phyloP scores from a whole-genome alignment of 2,329 filamentous ascomycete species.

The Xylaria digitata region DNA sequence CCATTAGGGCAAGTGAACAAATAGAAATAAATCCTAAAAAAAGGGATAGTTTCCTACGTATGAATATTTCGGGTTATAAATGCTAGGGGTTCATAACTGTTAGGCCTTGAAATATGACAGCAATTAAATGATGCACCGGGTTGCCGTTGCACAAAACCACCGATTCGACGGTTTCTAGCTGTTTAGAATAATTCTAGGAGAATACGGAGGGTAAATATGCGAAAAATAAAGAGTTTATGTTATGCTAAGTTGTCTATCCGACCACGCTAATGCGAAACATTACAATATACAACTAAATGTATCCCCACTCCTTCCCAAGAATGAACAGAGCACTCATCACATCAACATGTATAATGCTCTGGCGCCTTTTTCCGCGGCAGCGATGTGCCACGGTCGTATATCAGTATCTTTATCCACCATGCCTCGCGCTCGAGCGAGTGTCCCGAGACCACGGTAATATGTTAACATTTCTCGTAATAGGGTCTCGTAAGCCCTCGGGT shows the following conservation, averaged over 20 bases:
- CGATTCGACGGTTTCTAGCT: background rate
- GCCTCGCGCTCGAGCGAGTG: slow-evolving; percentile 75
- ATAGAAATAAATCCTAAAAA: background rate
- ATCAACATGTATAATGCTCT: slow-evolving; percentile 72
- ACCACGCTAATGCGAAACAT: slow-evolving; percentile 27
- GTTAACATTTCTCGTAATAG: slow-evolving; percentile 76
- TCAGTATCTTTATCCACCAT: slow-evolving; percentile 68
- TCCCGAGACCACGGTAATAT: slow-evolving; percentile 75
- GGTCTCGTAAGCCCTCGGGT: slow-evolving; percentile 67
- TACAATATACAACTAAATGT: slow-evolving; percentile 35
- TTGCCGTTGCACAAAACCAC: background rate
- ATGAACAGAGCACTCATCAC: slow-evolving; percentile 54
- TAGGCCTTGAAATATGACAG: background rate
- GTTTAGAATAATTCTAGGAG: background rate
- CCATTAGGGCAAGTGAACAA: background rate
- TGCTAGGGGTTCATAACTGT: slow-evolving; percentile 1
- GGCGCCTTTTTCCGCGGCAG: slow-evolving; percentile 75
- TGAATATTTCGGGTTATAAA: background rate
- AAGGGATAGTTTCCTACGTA: background rate
- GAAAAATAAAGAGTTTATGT: slow-evolving; percentile 18
- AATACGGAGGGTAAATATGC: background rate
- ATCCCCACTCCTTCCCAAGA: background rate
- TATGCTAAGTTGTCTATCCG: slow-evolving; percentile 26
- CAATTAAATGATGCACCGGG: background rate
- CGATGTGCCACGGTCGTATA: slow-evolving; percentile 82